phyloP scores from a whole-genome alignment of 2,329 filamentous ascomycete genomes.

The Pseudohalonectria lignicola region DNA sequence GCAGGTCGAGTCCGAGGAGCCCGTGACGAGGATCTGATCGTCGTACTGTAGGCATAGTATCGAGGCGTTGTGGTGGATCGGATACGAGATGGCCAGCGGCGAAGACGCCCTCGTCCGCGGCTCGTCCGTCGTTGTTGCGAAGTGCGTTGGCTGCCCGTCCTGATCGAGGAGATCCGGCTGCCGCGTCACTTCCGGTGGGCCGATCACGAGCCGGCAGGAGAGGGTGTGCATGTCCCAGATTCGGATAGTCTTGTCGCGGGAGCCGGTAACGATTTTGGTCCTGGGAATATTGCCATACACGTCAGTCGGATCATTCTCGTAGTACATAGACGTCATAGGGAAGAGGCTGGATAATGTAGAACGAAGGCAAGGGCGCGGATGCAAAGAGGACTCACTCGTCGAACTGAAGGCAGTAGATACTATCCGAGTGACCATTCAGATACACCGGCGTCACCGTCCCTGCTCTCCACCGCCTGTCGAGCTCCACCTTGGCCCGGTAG shows the following conservation, averaged over 20 bases:
- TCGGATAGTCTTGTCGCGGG: constrained; percentile 87
- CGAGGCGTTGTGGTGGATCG: constrained; percentile 73
- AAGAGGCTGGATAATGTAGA: not conserved
- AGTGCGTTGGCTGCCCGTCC: constrained; percentile 40
- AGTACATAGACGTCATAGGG: not conserved
- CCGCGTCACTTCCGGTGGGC: constrained; percentile 56
- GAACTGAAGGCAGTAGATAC: constrained; percentile 96
- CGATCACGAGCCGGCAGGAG: constrained; percentile 76
- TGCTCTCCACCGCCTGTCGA: constrained; percentile 70
- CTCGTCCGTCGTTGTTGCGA: constrained; percentile 29
- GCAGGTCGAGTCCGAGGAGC: constrained; percentile 83
- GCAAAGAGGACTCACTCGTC: constrained; percentile 60
- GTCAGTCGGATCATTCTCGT: constrained; percentile 1
- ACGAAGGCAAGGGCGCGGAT: not conserved
- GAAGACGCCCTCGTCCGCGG: constrained; percentile 29
- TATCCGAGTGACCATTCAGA: constrained; percentile 86
- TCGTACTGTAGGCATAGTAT: constrained; percentile 96
- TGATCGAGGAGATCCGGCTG: constrained; percentile 39
- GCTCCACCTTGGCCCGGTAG: constrained; percentile 63
- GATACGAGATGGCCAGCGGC: constrained; percentile 45
- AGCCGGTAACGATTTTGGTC: constrained; percentile 92
- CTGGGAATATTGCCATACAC: constrained; percentile 33
- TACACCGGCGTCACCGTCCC: constrained; percentile 75
- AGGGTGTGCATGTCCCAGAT: constrained; percentile 92
- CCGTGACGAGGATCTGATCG: constrained; percentile 83